Percentiles rank a stretch among this genome's conserved stretches.
Evolutionary conservation across 2,329 filamentous ascomycete genomes (phyloP).

Genomic region (Teratosphaeria nubilosa): DNA sequence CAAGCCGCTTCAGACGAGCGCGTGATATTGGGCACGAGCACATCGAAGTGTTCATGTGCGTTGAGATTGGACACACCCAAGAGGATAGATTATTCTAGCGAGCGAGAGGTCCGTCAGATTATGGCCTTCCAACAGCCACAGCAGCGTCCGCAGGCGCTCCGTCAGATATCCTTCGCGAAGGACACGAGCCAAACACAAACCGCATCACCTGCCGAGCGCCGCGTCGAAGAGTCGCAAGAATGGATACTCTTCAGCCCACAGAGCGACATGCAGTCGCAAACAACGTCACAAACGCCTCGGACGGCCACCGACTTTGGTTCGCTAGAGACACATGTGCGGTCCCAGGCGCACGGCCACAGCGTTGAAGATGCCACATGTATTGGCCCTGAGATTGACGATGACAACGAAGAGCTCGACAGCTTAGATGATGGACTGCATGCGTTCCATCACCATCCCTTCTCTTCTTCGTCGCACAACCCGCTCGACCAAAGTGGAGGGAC

Average conservation of each 20-base stretch:
- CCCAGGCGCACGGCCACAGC: slow-evolving; percentile 39
- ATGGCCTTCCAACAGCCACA: slow-evolving; percentile 27
- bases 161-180: slow-evolving; percentile 14
- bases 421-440: slow-evolving; percentile 85
- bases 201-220: slow-evolving; percentile 31
- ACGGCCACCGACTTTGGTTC: slow-evolving; percentile 73
- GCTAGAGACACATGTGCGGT: slow-evolving; percentile 57
- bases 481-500: slow-evolving; percentile 50
- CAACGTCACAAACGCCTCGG: slow-evolving; percentile 58
- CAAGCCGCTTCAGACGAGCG: neutral
- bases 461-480: slow-evolving; percentile 36
- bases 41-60: neutral
- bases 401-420: slow-evolving; percentile 77
- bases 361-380: slow-evolving; percentile 31
- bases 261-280: slow-evolving; percentile 53
- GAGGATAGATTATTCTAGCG: neutral
- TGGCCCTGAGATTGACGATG: slow-evolving; percentile 35
- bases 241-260: slow-evolving; percentile 80
- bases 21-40: neutral
- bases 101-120: neutral
- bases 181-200: slow-evolving; percentile 6
- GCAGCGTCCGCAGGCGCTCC: slow-evolving; percentile 18
- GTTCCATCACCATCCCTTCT: slow-evolving; percentile 58
- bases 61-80: neutral
- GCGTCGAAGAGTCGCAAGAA: slow-evolving; percentile 68